phyloP scores from a whole-genome alignment of 78 protist species.

The Isochrysis galbana region DNA sequence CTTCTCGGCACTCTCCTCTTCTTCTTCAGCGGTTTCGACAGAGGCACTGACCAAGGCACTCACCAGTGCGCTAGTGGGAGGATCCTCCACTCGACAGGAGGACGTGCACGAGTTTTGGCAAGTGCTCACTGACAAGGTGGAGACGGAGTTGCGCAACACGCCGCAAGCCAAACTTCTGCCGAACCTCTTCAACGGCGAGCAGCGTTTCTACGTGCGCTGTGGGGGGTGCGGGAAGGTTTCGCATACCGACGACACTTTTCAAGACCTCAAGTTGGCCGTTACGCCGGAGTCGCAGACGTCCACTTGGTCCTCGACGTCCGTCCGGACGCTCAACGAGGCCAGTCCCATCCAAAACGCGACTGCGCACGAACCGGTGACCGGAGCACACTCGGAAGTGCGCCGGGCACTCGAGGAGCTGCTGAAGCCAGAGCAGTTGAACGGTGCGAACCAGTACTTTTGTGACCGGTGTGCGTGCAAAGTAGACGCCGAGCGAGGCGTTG shows the following conservation, averaged over 20 bases:
- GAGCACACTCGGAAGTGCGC: background rate
- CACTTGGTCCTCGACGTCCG: too few species aligned
- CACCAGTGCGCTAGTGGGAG: background rate
- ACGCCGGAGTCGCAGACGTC: too few species aligned
- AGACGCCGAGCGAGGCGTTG: conserved; percentile 42
- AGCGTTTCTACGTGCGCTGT: background rate
- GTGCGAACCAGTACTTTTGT: background rate
- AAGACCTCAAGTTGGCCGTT: too few species aligned
- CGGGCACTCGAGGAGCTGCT: conserved; percentile 8
- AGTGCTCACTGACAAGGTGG: conserved; percentile 52
- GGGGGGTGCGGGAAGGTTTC: background rate
- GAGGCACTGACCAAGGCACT: background rate
- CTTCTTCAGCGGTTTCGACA: background rate
- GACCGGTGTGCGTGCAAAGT: background rate
- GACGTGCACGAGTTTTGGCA: conserved; percentile 55
- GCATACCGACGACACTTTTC: background rate
- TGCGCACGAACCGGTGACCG: too few species aligned
- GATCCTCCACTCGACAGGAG: conserved; percentile 27
- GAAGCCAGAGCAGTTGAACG: background rate
- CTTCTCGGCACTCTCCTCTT: background rate
- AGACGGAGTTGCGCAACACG: background rate
- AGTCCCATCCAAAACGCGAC: too few species aligned
- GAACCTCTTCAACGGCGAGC: background rate
- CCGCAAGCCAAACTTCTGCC: background rate
- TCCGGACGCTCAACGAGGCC: too few species aligned